Conservation (phyloP, 805 yeast species). For the Teunomyces panamensis region DNA sequence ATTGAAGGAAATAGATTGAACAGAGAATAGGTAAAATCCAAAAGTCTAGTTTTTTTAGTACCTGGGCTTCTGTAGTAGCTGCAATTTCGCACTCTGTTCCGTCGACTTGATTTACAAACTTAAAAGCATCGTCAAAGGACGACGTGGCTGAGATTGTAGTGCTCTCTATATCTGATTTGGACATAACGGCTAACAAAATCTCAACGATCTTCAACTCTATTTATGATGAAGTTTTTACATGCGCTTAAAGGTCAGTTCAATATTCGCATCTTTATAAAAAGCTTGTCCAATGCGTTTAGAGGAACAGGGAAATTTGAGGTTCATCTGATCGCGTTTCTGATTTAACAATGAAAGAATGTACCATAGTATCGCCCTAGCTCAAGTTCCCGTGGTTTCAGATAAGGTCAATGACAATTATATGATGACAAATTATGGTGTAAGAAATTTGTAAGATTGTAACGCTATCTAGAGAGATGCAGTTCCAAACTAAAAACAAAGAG, state of each 20-base stretch:
- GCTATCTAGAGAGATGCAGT: no score
- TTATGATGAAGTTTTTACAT: neutral
- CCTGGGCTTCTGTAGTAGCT: slow-evolving; percentile 4
- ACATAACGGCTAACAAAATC: neutral
- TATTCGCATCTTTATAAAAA: neutral
- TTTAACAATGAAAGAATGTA: no score
- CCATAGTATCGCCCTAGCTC: no score
- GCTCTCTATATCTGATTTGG: neutral
- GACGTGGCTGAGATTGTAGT: neutral
- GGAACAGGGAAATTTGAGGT: neutral
- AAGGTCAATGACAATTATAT: no score
- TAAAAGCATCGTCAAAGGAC: slow-evolving; percentile 20
- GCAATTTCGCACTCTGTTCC: slow-evolving; percentile 2
- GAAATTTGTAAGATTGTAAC: no score
- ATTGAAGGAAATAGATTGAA: slow-evolving; percentile 53
- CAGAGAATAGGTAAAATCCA: slow-evolving; percentile 50
- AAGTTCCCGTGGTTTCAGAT: no score
- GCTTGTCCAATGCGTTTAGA: neutral
- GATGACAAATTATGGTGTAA: no score
- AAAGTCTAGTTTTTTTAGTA: slow-evolving; percentile 42
- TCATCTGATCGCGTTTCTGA: no score
- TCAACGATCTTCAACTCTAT: neutral
- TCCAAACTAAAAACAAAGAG: no score
- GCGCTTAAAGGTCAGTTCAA: slow-evolving; percentile 2
- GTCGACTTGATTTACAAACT: slow-evolving; percentile 11